Evolutionary conservation across 768 basidiomycete genomes (phyloP).

Genomic region (Leccinum pellstonianum): DNA sequence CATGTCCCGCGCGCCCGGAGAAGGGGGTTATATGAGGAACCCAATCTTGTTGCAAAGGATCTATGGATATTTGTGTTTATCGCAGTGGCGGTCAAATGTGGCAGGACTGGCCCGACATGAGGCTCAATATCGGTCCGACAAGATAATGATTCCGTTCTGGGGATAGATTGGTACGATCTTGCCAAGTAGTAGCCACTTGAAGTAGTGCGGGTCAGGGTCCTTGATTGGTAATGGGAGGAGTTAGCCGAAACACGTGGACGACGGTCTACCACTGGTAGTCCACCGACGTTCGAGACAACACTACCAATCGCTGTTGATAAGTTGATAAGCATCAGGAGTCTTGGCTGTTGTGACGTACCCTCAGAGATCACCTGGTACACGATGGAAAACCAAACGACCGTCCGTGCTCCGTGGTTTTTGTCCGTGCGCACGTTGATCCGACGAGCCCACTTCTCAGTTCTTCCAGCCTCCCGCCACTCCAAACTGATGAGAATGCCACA

Average conservation of each 20-base stretch:
- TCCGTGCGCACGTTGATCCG: slow-evolving; percentile 69
- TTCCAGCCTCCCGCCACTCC: slow-evolving; percentile 27
- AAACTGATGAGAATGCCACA: not conserved
- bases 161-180: not conserved
- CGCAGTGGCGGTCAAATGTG: not conserved
- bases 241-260: no score
- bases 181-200: not conserved
- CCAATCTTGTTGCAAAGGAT: not conserved
- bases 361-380: slow-evolving; percentile 89
- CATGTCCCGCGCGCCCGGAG: not conserved
- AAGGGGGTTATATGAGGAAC: not conserved
- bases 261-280: not conserved
- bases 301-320: not conserved
- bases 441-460: slow-evolving; percentile 36
- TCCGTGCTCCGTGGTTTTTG: slow-evolving; percentile 78
- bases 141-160: not conserved
- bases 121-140: not conserved
- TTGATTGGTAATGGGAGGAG: not conserved
- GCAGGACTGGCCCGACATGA: not conserved
- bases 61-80: not conserved
- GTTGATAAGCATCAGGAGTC: slow-evolving; percentile 55
- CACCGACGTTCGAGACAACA: no score
- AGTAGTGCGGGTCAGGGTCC: not conserved
- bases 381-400: slow-evolving; percentile 72
- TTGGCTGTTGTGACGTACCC: not conserved